Evolutionary conservation across 1,284 basidiomycete genomes (phyloP).

Genomic region (Stygiomarasmius scandens): DNA sequence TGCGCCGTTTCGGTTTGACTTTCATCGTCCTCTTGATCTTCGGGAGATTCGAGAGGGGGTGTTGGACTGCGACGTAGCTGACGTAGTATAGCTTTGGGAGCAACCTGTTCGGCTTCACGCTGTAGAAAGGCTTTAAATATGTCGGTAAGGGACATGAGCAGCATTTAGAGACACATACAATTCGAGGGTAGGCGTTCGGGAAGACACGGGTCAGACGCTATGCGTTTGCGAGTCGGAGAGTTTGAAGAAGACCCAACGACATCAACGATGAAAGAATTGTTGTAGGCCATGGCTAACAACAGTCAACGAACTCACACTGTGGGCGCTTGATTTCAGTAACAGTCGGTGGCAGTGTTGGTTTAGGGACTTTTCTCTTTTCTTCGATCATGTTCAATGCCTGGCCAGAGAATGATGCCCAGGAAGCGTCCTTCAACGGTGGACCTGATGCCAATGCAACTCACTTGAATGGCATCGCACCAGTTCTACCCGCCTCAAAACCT

Average conservation of each 20-base stretch:
- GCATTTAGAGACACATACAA: constrained; percentile 41
- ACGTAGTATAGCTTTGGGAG: constrained; percentile 53
- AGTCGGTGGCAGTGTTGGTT: too few species aligned
- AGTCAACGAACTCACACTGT: too few species aligned
- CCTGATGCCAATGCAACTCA: constrained; percentile 29
- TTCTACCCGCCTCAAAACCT: constrained; percentile 29
- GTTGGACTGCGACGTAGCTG: constrained; percentile 48
- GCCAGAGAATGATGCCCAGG: constrained; percentile 26
- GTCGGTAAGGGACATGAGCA: constrained; percentile 19
- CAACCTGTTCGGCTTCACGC: constrained; percentile 63
- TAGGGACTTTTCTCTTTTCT: too few species aligned
- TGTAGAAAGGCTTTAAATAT: constrained; percentile 58
- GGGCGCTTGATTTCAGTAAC: too few species aligned
- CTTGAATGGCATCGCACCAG: constrained; percentile 32
- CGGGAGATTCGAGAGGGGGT: constrained; percentile 27
- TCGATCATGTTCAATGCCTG: constrained; percentile 11
- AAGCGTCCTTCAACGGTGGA: constrained; percentile 31
- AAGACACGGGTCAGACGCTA: constrained; percentile 59
- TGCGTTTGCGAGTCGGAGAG: constrained; percentile 33
- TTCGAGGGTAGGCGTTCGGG: constrained; percentile 67
- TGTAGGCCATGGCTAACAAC: constrained; percentile 48
- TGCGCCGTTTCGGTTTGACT: background rate
- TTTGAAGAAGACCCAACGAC: constrained; percentile 31
- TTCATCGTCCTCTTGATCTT: constrained; percentile 23
- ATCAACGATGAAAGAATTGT: constrained; percentile 55